Evolutionary conservation across 148 eudicot species (phyloP).

Genomic region (Cornus florida): DNA sequence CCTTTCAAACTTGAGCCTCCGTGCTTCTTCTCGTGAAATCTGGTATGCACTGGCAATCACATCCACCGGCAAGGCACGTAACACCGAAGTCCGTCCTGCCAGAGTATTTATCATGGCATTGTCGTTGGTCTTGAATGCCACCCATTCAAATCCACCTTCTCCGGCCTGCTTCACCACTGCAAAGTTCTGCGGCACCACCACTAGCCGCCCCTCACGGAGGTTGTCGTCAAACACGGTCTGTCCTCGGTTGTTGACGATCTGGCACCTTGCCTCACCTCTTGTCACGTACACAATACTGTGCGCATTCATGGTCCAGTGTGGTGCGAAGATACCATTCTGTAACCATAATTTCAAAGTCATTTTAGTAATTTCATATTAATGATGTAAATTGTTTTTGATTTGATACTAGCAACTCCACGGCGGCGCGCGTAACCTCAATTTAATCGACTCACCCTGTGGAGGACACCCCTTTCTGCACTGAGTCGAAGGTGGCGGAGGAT

Average conservation of each 20-base stretch:
- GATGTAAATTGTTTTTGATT: too few species aligned
- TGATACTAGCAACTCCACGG: neutral
- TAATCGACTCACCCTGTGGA: slow-evolving; percentile 51
- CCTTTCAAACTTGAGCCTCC: slow-evolving; percentile 45
- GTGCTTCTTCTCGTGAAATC: slow-evolving; percentile 48
- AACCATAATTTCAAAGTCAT: neutral
- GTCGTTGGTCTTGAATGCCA: slow-evolving; percentile 63
- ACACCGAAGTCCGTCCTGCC: slow-evolving; percentile 61
- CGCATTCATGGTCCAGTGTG: slow-evolving; percentile 64
- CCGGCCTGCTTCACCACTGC: slow-evolving; percentile 58
- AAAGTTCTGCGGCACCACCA: slow-evolving; percentile 75
- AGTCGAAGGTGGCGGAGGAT: slow-evolving; percentile 51
- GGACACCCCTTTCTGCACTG: slow-evolving; percentile 71
- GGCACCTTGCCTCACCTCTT: slow-evolving; percentile 55
- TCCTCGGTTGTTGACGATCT: slow-evolving; percentile 63
- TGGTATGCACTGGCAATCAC: slow-evolving; percentile 58
- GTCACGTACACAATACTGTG: slow-evolving; percentile 53
- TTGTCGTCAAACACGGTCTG: slow-evolving; percentile 52
- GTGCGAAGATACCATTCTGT: slow-evolving; percentile 68
- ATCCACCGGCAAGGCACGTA: slow-evolving; percentile 55
- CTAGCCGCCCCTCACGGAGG: slow-evolving; percentile 52
- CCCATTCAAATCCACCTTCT: slow-evolving; percentile 67
- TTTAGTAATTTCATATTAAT: neutral
- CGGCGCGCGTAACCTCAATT: neutral
- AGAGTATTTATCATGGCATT: slow-evolving; percentile 58